Base-by-base conservation (phyloP, 257 asterid species). In the Jaltomata sinuosa region DNA sequence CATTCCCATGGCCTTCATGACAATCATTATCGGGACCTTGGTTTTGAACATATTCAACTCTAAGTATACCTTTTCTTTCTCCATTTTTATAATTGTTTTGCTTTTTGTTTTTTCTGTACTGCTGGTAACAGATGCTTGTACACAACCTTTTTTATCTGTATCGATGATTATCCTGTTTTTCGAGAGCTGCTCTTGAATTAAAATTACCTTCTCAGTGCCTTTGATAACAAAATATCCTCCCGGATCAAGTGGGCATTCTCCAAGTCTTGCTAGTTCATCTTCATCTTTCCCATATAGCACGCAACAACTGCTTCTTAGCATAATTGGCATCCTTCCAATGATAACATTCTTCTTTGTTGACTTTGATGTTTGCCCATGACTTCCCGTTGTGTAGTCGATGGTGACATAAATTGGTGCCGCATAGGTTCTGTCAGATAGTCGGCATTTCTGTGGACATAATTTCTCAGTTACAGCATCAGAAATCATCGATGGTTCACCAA, bases 241-340 rank as follows among this genome's bases (percentile, higher is more conserved):
- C 25, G 98, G 99, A 85, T 97, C 99, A 76, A 97, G 94, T 4
- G 98, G 99, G 89, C 99, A 97, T 91, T 97, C 99, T 85, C 99
- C 97, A 80, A 90, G 92, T 85, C 59, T 90, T 84, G 98, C 95
- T 83, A 97, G 92, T 87, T 97, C 98, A 12, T 95, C 97, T 86
- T 97, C 98, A 87, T 97, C 99, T 85, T 90, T 97, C 84, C 92
- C 94, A 52, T 93, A 83, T 87, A 97, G 89, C 76, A 92, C 89
- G 82, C 99, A 94, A 49, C 87, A 84, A 67, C 89, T 62, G 78
- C 99, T 95, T 87, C 94, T 93, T 85, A 97, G 89, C 99, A 97
- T 97, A 88, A 97, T 91, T 22, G 99, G 98, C 99, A 97, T 87
- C 84, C 95, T 89, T 83, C 98, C 98, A 80, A 97, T 97, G 36